phyloP scores from a whole-genome alignment of 768 basidiomycete species.

The Pleurotus citrinopileatus region DNA sequence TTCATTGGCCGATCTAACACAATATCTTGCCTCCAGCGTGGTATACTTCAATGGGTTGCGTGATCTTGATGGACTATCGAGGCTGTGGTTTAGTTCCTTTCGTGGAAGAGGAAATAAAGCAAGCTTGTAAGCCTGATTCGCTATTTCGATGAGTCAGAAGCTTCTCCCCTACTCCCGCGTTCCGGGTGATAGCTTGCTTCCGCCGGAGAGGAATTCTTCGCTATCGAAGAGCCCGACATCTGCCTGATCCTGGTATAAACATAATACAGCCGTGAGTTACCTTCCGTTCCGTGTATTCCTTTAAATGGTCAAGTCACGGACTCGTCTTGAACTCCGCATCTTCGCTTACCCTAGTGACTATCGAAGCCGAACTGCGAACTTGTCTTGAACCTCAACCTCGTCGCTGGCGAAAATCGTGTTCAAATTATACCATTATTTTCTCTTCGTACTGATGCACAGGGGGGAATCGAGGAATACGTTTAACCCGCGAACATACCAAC shows the following conservation, averaged over 20 bases:
- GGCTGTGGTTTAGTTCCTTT: neutral
- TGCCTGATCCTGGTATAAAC: too few relatives aligned
- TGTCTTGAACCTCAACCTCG: too few relatives aligned
- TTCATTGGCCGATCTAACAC: conserved; percentile 3
- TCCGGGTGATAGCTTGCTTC: neutral
- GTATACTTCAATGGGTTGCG: neutral
- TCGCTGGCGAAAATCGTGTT: too few relatives aligned
- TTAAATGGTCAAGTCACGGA: neutral
- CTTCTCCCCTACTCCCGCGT: neutral
- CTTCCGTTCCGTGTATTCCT: too few relatives aligned
- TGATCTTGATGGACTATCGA: neutral
- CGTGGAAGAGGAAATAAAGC: neutral
- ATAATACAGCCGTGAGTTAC: too few relatives aligned
- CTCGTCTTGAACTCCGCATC: neutral
- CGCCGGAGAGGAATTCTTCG: neutral
- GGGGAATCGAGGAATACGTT: neutral
- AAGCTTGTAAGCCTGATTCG: conserved; percentile 1
- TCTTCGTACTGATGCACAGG: neutral
- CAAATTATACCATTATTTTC: too few relatives aligned
- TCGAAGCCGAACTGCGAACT: too few relatives aligned
- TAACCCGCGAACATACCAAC: conserved; percentile 91
- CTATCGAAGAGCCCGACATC: too few relatives aligned
- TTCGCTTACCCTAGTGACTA: too few relatives aligned
- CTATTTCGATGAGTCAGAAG: neutral
- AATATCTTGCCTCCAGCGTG: neutral